phyloP scores from a whole-genome alignment of 345 rosid genomes.

The Dimocarpus longan region DNA sequence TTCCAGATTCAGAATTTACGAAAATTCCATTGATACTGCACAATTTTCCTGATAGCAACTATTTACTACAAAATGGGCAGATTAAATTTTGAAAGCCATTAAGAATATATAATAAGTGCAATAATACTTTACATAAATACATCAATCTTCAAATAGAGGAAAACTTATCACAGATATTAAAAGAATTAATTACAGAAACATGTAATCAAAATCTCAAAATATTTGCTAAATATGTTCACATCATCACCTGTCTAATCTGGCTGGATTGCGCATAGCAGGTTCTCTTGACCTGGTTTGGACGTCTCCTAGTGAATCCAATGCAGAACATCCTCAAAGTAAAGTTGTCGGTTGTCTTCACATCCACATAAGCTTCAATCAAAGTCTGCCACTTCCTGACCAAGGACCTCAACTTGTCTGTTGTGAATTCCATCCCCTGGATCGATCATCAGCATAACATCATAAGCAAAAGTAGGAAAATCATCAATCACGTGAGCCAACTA shows the following conservation, averaged over 20 bases:
- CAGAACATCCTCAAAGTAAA: slow-evolving; percentile 89
- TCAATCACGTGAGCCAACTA: background rate
- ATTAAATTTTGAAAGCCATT: background rate
- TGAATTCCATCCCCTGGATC: slow-evolving; percentile 91
- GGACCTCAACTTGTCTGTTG: slow-evolving; percentile 93
- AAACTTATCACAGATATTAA: background rate
- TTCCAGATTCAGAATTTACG: background rate
- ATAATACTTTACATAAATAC: background rate
- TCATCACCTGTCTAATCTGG: slow-evolving; percentile 74
- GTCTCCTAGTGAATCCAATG: slow-evolving; percentile 92
- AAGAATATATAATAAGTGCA: background rate
- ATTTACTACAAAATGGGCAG: background rate
- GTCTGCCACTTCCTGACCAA: slow-evolving; percentile 96
- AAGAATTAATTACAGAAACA: background rate
- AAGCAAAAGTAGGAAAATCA: background rate
- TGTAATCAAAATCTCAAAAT: background rate
- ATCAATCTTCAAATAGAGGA: background rate
- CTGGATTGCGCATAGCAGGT: slow-evolving; percentile 97
- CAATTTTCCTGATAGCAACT: background rate
- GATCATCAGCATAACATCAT: background rate
- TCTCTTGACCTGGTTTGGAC: slow-evolving; percentile 90
- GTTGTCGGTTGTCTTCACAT: slow-evolving; percentile 92
- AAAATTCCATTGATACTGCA: background rate
- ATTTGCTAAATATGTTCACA: background rate
- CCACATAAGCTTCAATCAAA: slow-evolving; percentile 90